Percentiles rank a stretch among this genome's conserved stretches.
Conservation (phyloP, 192 early-diverging fungal genomes). For the Dispira simplex region DNA sequence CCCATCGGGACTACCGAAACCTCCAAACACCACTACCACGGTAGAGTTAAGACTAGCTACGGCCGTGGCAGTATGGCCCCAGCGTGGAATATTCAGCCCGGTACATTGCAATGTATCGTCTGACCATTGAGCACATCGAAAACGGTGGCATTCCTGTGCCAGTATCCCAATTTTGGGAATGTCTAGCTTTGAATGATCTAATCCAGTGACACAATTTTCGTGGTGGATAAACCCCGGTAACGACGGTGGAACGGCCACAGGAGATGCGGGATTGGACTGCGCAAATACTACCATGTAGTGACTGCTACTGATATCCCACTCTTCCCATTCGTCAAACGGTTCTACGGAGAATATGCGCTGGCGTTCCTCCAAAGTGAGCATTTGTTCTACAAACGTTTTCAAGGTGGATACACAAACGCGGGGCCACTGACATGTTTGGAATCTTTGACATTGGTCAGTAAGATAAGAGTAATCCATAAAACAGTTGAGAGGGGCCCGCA, state of each 20-base stretch:
- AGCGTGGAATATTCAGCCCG: not conserved
- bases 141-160: not conserved
- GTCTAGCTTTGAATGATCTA: not conserved
- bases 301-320: conserved; percentile 7
- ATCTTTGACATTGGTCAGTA: not conserved
- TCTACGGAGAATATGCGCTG: not conserved
- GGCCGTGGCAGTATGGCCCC: not conserved
- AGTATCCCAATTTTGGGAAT: not conserved
- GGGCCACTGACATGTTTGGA: not conserved
- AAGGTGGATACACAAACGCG: not conserved
- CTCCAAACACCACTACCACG: conserved; percentile 1
- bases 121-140: not conserved
- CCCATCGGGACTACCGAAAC: not conserved
- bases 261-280: not conserved
- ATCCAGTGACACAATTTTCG: not conserved
- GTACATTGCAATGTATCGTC: not conserved
- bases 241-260: not conserved
- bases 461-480: not conserved
- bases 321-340: conserved; percentile 12
- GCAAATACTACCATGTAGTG: conserved; percentile 9
- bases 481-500: conserved; percentile 7
- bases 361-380: not conserved
- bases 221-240: not conserved
- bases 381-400: not conserved
- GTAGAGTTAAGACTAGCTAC: not conserved